Percentiles rank a stretch among this genome's conserved stretches.
phyloP scores from a whole-genome alignment of 2,329 filamentous ascomycete genomes.

The Magnaporthiopsis poae region DNA sequence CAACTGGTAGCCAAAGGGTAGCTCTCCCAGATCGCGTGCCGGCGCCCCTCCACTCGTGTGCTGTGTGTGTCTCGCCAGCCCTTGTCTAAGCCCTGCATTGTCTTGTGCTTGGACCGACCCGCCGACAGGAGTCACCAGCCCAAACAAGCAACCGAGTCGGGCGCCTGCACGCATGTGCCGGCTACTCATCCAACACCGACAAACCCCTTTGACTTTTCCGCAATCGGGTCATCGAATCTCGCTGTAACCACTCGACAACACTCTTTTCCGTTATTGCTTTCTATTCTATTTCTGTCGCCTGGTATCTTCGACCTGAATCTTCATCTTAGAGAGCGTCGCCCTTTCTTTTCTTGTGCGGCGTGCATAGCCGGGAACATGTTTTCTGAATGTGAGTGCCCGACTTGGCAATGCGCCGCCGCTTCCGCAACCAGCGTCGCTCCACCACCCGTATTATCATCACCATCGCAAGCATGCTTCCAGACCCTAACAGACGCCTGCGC shows the following conservation, averaged over 20 bases:
- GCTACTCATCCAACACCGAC: background rate
- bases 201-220: background rate
- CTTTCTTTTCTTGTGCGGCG: constrained; percentile 11
- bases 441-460: background rate
- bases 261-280: background rate
- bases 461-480: background rate
- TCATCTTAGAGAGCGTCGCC: background rate
- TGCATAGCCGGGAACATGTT: constrained; percentile 51
- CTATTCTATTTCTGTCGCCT: background rate
- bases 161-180: background rate
- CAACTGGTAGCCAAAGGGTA: background rate
- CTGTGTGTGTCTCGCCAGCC: too few species aligned
- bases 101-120: background rate
- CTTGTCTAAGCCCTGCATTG: background rate
- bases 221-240: background rate
- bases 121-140: background rate
- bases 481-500: background rate
- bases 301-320: background rate
- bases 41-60: too few species aligned
- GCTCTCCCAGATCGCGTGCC: background rate
- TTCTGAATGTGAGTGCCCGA: constrained; percentile 68
- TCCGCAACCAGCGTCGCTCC: background rate
- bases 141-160: background rate
- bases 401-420: background rate
- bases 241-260: background rate